Conservation (phyloP, 1,284 basidiomycete genomes). For the Cutaneotrichosporon arboriforme region DNA sequence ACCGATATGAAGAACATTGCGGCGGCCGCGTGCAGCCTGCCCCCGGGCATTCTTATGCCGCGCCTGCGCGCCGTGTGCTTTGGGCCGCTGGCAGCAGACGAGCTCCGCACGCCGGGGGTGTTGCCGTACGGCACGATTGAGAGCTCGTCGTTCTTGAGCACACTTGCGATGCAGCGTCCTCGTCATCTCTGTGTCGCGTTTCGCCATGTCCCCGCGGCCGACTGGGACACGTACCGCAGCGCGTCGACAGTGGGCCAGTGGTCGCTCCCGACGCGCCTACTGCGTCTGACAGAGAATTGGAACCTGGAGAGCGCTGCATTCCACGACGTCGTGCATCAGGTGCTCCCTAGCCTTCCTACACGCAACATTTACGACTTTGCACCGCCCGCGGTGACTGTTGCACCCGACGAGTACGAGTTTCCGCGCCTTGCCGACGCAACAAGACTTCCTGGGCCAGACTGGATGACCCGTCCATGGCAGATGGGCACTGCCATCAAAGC, state of each 20-base stretch:
- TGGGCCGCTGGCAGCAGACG: constrained; percentile 21
- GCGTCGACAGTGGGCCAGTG: constrained; percentile 20
- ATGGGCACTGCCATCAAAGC: constrained; percentile 26
- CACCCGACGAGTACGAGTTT: constrained; percentile 9
- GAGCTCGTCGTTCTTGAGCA: constrained; percentile 24
- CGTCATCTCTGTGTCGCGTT: constrained; percentile 22
- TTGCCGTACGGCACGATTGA: neutral
- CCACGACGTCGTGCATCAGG: constrained; percentile 32
- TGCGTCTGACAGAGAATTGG: constrained; percentile 14
- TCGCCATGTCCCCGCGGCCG: constrained; percentile 17
- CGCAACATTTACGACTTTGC: constrained; percentile 33
- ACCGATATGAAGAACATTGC: neutral
- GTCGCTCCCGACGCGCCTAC: constrained; percentile 21
- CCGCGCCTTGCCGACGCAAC: constrained; percentile 13
- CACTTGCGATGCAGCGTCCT: constrained; percentile 15
- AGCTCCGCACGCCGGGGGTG: constrained; percentile 15
- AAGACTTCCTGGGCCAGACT: constrained; percentile 27
- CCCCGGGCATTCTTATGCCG: constrained; percentile 10
- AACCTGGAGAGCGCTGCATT: constrained; percentile 11
- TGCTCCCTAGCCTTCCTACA: constrained; percentile 23
- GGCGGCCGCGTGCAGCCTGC: neutral
- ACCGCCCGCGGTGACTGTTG: constrained; percentile 20
- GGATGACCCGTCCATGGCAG: constrained; percentile 36
- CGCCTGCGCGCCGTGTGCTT: constrained; percentile 18
- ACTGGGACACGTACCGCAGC: constrained; percentile 30